Conservation (phyloP, 2,329 filamentous ascomycete species). For the Acrocalymma vagum region DNA sequence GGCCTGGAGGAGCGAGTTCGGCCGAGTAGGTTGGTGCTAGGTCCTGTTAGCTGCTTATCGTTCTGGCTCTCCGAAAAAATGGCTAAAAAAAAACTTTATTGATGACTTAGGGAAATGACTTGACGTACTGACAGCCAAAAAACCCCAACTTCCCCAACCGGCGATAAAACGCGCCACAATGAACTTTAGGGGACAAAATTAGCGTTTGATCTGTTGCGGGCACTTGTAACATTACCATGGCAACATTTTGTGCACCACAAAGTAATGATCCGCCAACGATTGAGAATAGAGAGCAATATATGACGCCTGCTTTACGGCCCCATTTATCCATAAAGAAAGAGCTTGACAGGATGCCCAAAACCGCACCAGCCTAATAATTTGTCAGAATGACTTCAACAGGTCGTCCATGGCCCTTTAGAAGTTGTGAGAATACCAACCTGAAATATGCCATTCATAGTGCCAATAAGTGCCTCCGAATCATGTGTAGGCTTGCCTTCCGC, state of each 20-base stretch:
- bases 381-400: neutral
- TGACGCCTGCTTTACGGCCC: constrained; percentile 28
- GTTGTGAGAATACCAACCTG: constrained; percentile 16
- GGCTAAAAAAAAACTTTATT: neutral
- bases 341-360: constrained; percentile 22
- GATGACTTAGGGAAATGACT: no score
- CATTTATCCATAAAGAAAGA: constrained; percentile 26
- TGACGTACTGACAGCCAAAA: constrained; percentile 31
- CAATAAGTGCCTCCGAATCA: constrained; percentile 24
- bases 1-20: constrained; percentile 28
- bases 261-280: constrained; percentile 27
- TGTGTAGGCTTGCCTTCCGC: constrained; percentile 14
- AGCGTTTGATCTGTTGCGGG: neutral
- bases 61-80: neutral
- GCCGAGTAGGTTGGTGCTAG: constrained; percentile 28
- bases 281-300: constrained; percentile 25
- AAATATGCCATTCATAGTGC: constrained; percentile 29
- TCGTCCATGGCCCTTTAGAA: no score
- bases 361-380: constrained; percentile 20
- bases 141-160: constrained; percentile 59
- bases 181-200: constrained; percentile 7
- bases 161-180: constrained; percentile 75
- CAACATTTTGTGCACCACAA: constrained; percentile 18
- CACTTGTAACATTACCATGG: no score
- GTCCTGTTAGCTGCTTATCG: neutral